Conservation (phyloP, 2,329 filamentous ascomycete species). For the Fusarium palustre region DNA sequence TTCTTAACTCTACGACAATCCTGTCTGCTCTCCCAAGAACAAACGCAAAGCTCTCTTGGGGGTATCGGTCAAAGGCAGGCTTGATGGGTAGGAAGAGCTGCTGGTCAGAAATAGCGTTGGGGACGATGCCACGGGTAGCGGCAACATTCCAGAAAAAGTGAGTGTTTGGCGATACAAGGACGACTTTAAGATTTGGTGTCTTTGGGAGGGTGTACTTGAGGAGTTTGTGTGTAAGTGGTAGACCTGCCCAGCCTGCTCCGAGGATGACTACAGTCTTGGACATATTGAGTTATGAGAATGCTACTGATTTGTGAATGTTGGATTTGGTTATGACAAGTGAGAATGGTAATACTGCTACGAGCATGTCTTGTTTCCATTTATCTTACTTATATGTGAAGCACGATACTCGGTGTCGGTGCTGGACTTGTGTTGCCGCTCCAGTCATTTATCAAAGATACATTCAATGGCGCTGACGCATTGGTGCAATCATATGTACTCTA, state of each 20-base stretch:
- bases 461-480: rapidly evolving
- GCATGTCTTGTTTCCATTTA: not conserved
- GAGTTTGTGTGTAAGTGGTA: constrained; percentile 63
- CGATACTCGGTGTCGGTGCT: constrained; percentile 19
- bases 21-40: constrained; percentile 59
- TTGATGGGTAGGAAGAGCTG: constrained; percentile 61
- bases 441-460: not conserved
- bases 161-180: constrained; percentile 65
- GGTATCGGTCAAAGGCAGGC: constrained; percentile 60
- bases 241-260: constrained; percentile 64
- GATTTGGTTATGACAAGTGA: rapidly evolving
- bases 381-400: not conserved
- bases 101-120: constrained; percentile 60
- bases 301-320: not conserved
- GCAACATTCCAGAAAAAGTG: constrained; percentile 69
- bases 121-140: constrained; percentile 65
- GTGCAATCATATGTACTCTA: not conserved
- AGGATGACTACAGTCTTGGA: constrained; percentile 64
- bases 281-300: constrained; percentile 49
- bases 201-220: constrained; percentile 61
- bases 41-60: constrained; percentile 59
- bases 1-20: constrained; percentile 51
- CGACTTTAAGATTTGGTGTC: constrained; percentile 59
- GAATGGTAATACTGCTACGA: rapidly evolving
- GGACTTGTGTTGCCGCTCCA: not conserved